A percentile compares a stretch with the other conserved stretches of the same genome.
Conservation (phyloP, 2,329 filamentous ascomycete species). For the Alternaria sp. region DNA sequence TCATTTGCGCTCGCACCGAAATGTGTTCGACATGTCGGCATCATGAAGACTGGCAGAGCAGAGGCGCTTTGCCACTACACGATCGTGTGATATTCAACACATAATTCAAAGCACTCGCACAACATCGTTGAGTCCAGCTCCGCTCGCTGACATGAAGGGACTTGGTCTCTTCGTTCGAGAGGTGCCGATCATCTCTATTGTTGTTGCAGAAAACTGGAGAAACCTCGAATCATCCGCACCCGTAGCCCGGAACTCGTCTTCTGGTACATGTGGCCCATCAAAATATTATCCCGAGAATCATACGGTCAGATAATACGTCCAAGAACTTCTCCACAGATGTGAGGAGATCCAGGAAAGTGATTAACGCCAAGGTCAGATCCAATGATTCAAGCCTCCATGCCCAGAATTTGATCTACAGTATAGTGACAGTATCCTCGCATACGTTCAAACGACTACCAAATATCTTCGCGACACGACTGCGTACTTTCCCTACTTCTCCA, state of each 20-base stretch:
- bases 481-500: neutral
- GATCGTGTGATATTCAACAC: neutral
- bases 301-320: neutral
- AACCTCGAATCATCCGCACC: neutral
- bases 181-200: neutral
- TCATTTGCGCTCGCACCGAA: neutral
- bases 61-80: too few species aligned
- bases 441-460: neutral
- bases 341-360: neutral
- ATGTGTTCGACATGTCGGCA: neutral
- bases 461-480: too few species aligned
- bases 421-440: neutral
- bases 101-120: neutral
- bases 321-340: neutral
- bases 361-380: neutral
- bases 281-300: neutral
- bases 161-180: neutral
- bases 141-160: neutral
- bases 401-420: neutral
- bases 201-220: neutral
- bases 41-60: neutral
- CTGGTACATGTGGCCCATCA: neutral
- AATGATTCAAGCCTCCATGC: neutral
- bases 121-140: neutral
- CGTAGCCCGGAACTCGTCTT: neutral